Evolutionary conservation across 2,329 filamentous ascomycete genomes (phyloP).

Genomic region (Epichloe coenophiala): DNA sequence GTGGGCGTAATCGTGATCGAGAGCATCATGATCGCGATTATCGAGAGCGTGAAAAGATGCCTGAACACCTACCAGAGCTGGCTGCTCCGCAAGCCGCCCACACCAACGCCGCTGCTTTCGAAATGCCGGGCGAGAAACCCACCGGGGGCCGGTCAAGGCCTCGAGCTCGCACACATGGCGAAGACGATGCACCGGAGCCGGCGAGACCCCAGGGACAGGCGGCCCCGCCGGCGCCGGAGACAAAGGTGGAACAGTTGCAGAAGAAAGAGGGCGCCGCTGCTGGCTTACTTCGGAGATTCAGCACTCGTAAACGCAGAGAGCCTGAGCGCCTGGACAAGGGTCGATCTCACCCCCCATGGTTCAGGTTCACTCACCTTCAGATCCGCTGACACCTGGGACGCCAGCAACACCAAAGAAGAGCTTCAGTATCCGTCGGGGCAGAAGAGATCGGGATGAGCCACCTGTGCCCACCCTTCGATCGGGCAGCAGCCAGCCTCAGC

Average conservation of each 20-base stretch:
- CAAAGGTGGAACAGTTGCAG: constrained; percentile 43
- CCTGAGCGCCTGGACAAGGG: constrained; percentile 48
- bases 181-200: constrained; percentile 70
- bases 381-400: constrained; percentile 23
- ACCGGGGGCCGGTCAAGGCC: constrained; percentile 74
- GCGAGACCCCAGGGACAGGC: constrained; percentile 13
- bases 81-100: constrained; percentile 73
- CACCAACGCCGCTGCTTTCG: constrained; percentile 73
- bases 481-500: constrained; percentile 55
- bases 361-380: constrained; percentile 65
- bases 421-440: constrained; percentile 61
- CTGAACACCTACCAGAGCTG: constrained; percentile 53
- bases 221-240: constrained; percentile 33
- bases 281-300: constrained; percentile 76
- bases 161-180: constrained; percentile 82
- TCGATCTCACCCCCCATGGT: constrained; percentile 63
- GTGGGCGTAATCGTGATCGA: constrained; percentile 4
- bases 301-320: constrained; percentile 67
- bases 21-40: constrained; percentile 9
- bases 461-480: constrained; percentile 34
- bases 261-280: constrained; percentile 83
- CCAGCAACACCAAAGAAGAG: constrained; percentile 62
- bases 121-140: constrained; percentile 78
- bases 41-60: constrained; percentile 23
- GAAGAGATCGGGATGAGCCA: constrained; percentile 39